phyloP scores from a whole-genome alignment of 805 yeast species.

The Candida broadrunensis region DNA sequence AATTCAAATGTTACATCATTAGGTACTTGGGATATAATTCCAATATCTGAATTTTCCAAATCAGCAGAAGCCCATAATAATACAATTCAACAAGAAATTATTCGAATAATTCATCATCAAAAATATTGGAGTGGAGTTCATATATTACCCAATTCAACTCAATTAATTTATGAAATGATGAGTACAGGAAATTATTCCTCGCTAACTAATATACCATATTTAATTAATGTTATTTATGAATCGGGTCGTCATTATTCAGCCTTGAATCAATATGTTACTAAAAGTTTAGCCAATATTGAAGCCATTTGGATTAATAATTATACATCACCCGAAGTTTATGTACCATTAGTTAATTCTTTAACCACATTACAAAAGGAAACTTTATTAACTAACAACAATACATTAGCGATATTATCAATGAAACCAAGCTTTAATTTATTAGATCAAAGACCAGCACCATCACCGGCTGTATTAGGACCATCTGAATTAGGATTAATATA shows the following conservation, averaged over 20 bases:
- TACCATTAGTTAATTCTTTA: conserved; percentile 13
- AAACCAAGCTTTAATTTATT: conserved; percentile 19
- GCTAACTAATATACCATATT: conserved; percentile 5
- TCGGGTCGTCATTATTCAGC: conserved; percentile 30
- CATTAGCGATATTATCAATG: conserved; percentile 14
- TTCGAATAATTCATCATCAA: conserved; percentile 21
- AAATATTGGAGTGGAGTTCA: conserved; percentile 29
- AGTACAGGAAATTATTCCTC: conserved; percentile 11
- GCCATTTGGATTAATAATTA: conserved; percentile 20
- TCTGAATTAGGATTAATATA: conserved; percentile 31
- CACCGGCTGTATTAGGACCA: conserved; percentile 27
- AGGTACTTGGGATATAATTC: conserved; percentile 17
- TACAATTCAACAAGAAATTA: conserved; percentile 16
- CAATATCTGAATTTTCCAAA: conserved; percentile 9
- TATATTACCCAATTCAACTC: conserved; percentile 24
- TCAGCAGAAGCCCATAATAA: conserved; percentile 15
- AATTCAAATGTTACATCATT: conserved; percentile 7
- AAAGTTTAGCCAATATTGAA: conserved; percentile 15
- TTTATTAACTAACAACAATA: conserved; percentile 11
- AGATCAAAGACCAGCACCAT: conserved; percentile 17
- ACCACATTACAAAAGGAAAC: conserved; percentile 9
- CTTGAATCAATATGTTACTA: conserved; percentile 25
- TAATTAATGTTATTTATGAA: conserved; percentile 21
- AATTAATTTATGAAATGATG: conserved; percentile 15
- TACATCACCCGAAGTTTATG: conserved; percentile 16